Percentiles rank a stretch among this genome's conserved stretches.
Evolutionary conservation across 305 asterid genomes (phyloP).

Genomic region (Andrographis paniculata): DNA sequence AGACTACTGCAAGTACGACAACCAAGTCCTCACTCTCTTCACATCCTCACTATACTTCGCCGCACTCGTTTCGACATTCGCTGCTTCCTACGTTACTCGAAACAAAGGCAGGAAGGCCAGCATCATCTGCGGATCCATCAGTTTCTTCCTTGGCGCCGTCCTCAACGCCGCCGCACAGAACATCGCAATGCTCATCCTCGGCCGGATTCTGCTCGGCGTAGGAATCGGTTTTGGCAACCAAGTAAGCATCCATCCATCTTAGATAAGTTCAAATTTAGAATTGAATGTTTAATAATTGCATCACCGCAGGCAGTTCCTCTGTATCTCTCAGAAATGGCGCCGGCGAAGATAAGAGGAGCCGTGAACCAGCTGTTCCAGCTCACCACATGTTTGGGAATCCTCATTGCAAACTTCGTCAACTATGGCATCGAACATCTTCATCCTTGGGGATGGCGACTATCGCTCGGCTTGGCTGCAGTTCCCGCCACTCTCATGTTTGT

Average conservation of each 20-base stretch:
- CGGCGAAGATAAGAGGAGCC: conserved; percentile 66
- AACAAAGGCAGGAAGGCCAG: conserved; percentile 52
- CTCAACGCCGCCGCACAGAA: conserved; percentile 61
- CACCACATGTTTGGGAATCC: conserved; percentile 53
- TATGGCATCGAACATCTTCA: conserved; percentile 48
- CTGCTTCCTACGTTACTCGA: conserved; percentile 57
- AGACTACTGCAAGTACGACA: conserved; percentile 62
- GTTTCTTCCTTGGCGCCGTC: conserved; percentile 61
- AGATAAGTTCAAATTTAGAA: too few species aligned
- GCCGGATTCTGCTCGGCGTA: conserved; percentile 60
- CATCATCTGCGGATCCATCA: conserved; percentile 58
- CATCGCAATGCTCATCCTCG: conserved; percentile 54
- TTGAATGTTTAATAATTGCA: too few species aligned
- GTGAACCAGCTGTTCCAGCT: conserved; percentile 66
- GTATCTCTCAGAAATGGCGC: conserved; percentile 86
- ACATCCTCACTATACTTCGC: conserved; percentile 74
- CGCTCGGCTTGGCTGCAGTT: conserved; percentile 64
- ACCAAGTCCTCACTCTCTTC: conserved; percentile 56
- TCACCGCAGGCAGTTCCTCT: conserved; percentile 74
- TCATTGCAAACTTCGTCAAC: conserved; percentile 50
- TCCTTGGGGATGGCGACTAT: conserved; percentile 85
- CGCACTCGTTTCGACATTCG: conserved; percentile 58
- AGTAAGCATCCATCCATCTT: too few species aligned
- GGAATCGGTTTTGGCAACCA: conserved; percentile 88
- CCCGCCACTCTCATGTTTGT: conserved; percentile 66